A percentile compares a stretch with the other conserved stretches of the same genome.
Conservation (phyloP, 2,329 filamentous ascomycete species). For the Chaetomiaceae sp. region DNA sequence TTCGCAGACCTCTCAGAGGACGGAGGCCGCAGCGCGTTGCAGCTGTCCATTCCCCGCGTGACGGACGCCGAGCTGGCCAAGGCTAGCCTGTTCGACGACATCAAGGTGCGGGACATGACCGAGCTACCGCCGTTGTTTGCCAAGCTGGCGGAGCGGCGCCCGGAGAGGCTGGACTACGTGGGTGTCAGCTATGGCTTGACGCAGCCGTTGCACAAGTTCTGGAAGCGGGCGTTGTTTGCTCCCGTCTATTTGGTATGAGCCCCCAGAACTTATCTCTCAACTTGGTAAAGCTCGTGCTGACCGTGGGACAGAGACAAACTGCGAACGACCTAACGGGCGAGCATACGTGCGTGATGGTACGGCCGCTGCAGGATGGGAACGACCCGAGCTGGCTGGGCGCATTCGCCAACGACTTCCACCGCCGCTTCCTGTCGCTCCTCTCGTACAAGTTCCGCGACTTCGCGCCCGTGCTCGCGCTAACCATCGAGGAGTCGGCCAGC, state of each 20-base stretch:
- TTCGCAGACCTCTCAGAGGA: slow-evolving; percentile 79
- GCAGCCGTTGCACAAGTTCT: slow-evolving; percentile 83
- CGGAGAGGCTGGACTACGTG: slow-evolving; percentile 79
- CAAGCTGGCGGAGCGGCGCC: slow-evolving; percentile 74
- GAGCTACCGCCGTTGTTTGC: slow-evolving; percentile 92
- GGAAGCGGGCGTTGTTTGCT: slow-evolving; percentile 80
- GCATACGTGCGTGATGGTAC: slow-evolving; percentile 96
- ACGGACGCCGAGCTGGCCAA: slow-evolving; percentile 76
- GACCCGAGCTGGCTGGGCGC: slow-evolving; percentile 83
- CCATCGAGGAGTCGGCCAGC: slow-evolving; percentile 80
- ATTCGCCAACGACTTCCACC: slow-evolving; percentile 89
- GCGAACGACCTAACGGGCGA: slow-evolving; percentile 94
- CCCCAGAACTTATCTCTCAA: too few species aligned
- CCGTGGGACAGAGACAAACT: slow-evolving; percentile 66
- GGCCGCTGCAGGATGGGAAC: slow-evolving; percentile 61
- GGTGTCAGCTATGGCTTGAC: slow-evolving; percentile 96
- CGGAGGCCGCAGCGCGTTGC: slow-evolving; percentile 41
- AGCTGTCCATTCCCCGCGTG: slow-evolving; percentile 66
- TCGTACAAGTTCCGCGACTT: slow-evolving; percentile 91
- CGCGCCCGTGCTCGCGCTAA: slow-evolving; percentile 68
- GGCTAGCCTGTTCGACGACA: slow-evolving; percentile 69
- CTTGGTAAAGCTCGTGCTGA: too few species aligned
- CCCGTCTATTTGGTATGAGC: slow-evolving; percentile 74
- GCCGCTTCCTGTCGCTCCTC: slow-evolving; percentile 81
- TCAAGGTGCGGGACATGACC: slow-evolving; percentile 82